Evolutionary conservation across 352 stramenopile species (phyloP).

Genomic region (Globisporangium heterothallicum): DNA sequence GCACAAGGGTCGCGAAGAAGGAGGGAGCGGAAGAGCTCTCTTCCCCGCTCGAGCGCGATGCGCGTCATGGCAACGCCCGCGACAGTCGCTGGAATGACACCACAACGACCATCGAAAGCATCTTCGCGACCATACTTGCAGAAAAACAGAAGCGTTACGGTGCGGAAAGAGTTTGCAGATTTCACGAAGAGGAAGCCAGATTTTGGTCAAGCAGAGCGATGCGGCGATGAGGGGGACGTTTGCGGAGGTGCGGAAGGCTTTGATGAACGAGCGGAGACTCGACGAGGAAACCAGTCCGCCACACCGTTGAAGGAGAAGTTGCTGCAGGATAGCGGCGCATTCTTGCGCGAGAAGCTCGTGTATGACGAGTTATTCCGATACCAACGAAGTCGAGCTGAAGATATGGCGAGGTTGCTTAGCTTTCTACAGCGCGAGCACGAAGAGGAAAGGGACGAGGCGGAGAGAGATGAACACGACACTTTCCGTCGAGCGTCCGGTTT

Average conservation of each 20-base stretch:
- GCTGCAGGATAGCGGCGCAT: constrained; percentile 4
- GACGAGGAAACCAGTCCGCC: background rate
- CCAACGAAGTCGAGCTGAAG: constrained; percentile 26
- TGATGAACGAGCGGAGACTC: constrained; percentile 7
- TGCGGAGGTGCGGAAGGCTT: background rate
- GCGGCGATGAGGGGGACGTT: background rate
- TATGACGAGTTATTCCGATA: constrained; percentile 35
- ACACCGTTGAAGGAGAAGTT: background rate
- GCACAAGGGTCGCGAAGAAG: background rate
- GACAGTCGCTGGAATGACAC: background rate
- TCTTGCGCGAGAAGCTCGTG: constrained; percentile 20
- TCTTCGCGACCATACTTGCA: constrained; percentile 1
- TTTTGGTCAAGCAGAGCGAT: too few relatives aligned
- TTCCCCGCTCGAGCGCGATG: constrained; percentile 1
- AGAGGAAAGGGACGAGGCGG: background rate
- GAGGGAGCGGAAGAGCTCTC: background rate
- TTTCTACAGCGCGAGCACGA: background rate
- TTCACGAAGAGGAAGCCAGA: background rate
- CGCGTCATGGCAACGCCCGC: background rate
- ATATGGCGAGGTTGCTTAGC: constrained; percentile 17
- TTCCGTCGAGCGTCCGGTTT: constrained; percentile 15
- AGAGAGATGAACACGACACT: constrained; percentile 5
- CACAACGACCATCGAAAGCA: background rate
- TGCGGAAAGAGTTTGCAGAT: background rate
- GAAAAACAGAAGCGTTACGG: background rate